phyloP scores from a whole-genome alignment of 345 rosid genomes.

The Ceriops tagal region DNA sequence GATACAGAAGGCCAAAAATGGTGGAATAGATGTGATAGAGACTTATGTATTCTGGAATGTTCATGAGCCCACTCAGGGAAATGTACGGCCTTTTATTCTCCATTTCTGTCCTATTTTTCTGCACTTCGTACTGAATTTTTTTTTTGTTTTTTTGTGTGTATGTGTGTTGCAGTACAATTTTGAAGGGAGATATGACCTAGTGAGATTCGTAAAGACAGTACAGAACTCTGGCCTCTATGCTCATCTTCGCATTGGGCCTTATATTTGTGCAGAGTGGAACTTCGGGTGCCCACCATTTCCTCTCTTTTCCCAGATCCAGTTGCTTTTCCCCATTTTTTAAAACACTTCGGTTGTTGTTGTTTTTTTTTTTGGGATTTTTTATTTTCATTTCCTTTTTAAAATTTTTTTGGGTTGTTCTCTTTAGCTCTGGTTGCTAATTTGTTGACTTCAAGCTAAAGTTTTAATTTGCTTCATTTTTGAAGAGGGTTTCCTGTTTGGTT shows the following conservation, averaged over 20 bases:
- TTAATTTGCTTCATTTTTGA: constrained; percentile 24
- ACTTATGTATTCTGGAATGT: constrained; percentile 99
- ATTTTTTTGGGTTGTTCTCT: not conserved
- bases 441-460: not conserved
- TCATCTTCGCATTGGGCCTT: constrained; percentile 96
- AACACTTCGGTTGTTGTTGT: not conserved
- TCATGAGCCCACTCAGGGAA: constrained; percentile 95
- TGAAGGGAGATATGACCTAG: constrained; percentile 93
- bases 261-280: constrained; percentile 99
- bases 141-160: constrained; percentile 6
- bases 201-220: constrained; percentile 76
- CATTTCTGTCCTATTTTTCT: not conserved
- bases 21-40: constrained; percentile 92
- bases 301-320: constrained; percentile 26
- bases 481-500: constrained; percentile 99
- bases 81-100: constrained; percentile 38
- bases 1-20: constrained; percentile 94
- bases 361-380: not conserved
- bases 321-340: not conserved
- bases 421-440: not conserved
- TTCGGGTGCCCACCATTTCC: constrained; percentile 62
- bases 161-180: constrained; percentile 57
- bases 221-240: constrained; percentile 92
- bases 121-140: not conserved
- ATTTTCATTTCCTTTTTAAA: not conserved